Percentiles rank a stretch among this genome's conserved stretches.
Conservation (phyloP, 2,329 filamentous ascomycete genomes). For the Penicillium sclerotiorum region DNA sequence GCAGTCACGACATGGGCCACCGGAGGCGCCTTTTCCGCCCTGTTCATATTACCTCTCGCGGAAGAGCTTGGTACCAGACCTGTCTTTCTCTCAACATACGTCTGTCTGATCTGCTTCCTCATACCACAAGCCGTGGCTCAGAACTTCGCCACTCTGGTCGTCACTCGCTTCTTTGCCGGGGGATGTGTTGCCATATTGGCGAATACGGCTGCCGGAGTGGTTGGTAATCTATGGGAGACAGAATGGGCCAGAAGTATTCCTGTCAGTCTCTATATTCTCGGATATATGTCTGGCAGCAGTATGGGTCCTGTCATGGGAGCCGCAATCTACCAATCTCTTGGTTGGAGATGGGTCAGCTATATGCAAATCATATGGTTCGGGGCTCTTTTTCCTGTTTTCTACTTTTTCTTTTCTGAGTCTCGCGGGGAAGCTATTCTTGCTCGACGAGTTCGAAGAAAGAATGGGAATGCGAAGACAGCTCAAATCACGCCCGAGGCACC, state of each 20-base stretch:
- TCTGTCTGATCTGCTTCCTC: conserved; percentile 45
- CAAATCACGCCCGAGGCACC: too few relatives aligned
- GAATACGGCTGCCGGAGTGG: conserved; percentile 36
- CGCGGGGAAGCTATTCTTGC: conserved; percentile 44
- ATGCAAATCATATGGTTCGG: conserved; percentile 45
- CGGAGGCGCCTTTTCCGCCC: conserved; percentile 30
- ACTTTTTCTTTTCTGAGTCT: conserved; percentile 45
- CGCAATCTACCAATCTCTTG: conserved; percentile 29
- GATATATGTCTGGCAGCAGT: conserved; percentile 45
- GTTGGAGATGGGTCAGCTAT: conserved; percentile 45
- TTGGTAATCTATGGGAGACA: conserved; percentile 37
- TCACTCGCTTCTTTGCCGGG: conserved; percentile 50
- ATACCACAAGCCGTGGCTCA: conserved; percentile 48
- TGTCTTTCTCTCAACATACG: conserved; percentile 44
- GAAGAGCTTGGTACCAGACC: conserved; percentile 46
- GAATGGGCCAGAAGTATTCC: conserved; percentile 41
- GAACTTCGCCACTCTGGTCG: conserved; percentile 50
- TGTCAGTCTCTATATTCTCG: conserved; percentile 47
- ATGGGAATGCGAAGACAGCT: conserved; percentile 38
- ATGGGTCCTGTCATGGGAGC: conserved; percentile 51
- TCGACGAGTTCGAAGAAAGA: conserved; percentile 33
- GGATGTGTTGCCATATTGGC: conserved; percentile 44
- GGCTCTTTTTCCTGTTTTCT: conserved; percentile 41
- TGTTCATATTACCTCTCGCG: conserved; percentile 37
- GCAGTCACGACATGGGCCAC: conserved; percentile 36